Conservation (phyloP, 2,329 filamentous ascomycete genomes). For the Trichoderma guizhouense region DNA sequence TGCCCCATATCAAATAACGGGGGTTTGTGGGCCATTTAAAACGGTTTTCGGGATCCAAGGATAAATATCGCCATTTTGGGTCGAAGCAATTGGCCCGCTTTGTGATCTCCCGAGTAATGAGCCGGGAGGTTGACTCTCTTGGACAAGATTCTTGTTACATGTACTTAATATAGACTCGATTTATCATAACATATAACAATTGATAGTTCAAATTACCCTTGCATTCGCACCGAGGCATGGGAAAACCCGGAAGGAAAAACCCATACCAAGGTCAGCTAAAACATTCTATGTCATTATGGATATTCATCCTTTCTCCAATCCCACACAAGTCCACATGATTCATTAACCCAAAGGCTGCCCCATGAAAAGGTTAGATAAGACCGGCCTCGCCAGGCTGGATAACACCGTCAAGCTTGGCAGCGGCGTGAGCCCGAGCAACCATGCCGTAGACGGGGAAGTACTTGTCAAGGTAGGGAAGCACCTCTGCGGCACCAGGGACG, state of each 20-base stretch:
- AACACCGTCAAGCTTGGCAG: slow-evolving; percentile 6
- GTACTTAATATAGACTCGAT: not conserved
- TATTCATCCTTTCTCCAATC: not conserved
- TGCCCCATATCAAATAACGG: not conserved
- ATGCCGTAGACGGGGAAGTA: slow-evolving; percentile 64
- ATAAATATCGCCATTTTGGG: not conserved
- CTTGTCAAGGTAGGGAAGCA: slow-evolving; percentile 62
- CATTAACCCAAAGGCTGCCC: not conserved
- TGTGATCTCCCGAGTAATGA: not conserved
- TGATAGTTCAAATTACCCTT: not conserved
- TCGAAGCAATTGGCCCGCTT: not conserved
- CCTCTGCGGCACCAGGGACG: slow-evolving; percentile 48
- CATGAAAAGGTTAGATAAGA: not conserved
- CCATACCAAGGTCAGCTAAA: not conserved
- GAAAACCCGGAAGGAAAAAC: not conserved
- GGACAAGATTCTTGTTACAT: not conserved
- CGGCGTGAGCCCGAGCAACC: slow-evolving; percentile 46
- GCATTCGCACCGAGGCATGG: slow-evolving; percentile 3
- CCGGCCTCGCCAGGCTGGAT: slow-evolving; percentile 7
- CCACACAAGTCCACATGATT: not conserved
- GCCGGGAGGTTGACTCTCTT: not conserved
- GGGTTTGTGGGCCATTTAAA: not conserved
- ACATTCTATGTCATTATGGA: not conserved
- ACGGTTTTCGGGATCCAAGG: not conserved
- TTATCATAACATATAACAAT: not conserved